A percentile compares a stretch with the other conserved stretches of the same genome.
These are phyloP conservation scores for Mycena pura DNA, from an alignment of 768 basidiomycete genomes.

Conservation along the genomic window DNA sequence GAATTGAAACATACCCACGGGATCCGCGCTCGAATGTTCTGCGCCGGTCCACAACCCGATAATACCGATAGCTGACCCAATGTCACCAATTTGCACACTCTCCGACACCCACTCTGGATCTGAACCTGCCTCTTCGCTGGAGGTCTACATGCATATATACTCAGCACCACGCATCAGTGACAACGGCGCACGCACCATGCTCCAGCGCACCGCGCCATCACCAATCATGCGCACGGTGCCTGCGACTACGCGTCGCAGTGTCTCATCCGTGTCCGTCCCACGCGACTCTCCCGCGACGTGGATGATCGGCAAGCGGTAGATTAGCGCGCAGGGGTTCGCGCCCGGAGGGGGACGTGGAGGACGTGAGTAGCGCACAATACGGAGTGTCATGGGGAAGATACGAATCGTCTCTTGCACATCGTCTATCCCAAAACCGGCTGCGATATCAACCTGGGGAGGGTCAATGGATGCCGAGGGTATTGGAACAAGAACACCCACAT, in stretches of 20 bases:
- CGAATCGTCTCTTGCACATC: conserved; percentile 52
- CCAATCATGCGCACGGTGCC: conserved; percentile 57
- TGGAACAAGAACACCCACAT: conserved; percentile 35
- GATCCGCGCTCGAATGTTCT: conserved; percentile 24
- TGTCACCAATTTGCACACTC: conserved; percentile 61
- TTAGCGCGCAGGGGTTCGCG: conserved; percentile 32
- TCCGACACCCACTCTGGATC: conserved; percentile 59
- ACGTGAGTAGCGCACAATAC: conserved; percentile 44
- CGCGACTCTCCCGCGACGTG: conserved; percentile 53
- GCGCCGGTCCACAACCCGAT: conserved; percentile 44
- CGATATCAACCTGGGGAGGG: conserved; percentile 3
- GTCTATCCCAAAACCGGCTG: conserved; percentile 27
- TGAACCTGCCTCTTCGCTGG: conserved; percentile 37
- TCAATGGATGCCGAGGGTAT: neutral
- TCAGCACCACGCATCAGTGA: neutral
- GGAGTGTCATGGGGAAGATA: conserved; percentile 61
- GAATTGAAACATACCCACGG: conserved; percentile 7
- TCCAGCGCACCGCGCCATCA: conserved; percentile 60
- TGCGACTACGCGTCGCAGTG: conserved; percentile 39
- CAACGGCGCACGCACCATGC: conserved; percentile 42
- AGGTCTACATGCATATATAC: conserved; percentile 33
- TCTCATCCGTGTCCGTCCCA: conserved; percentile 44
- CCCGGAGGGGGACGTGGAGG: conserved; percentile 31
- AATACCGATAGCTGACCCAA: conserved; percentile 59
- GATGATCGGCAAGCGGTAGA: conserved; percentile 55